Base-by-base conservation (phyloP, 164 flowering plant genomes). In the Vitis amurensis region DNA sequence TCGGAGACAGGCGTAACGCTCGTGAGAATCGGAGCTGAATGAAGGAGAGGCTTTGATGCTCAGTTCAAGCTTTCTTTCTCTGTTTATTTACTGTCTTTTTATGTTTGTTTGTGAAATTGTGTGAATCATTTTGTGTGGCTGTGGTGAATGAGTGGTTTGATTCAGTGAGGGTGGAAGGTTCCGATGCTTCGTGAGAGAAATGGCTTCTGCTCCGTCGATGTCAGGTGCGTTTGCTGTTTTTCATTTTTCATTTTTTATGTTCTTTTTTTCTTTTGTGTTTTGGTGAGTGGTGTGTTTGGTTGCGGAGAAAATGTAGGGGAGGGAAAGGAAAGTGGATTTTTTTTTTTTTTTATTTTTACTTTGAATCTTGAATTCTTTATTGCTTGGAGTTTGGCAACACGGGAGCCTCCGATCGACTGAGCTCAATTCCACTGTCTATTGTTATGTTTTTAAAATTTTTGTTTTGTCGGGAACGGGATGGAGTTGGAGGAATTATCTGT, bases 121-220 rank as follows among this genome's bases (percentile, higher is more conserved):
- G 23, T 50, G 62, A 30, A 49, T 16, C 17, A 11, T 0, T n/a
- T 5, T 7, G 47, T 61, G 52, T 37, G 44, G 14, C 9, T 68
- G 11, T 14, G 66, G 57, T 64, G 55, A 67, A 70, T 74, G 77
- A 68, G 64, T 19, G 59, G 64, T 50, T 66, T 55, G 69, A 74
- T 70, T 81, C 82, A 68, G 76, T 80, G 87, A 75, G 77, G 72
- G 74, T 84, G 57, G 61, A 73, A 68, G 75, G 68, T 50, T 81
- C 71, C 78, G 70, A 68, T 80, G 77, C 74, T 76, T 44, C 67
- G 50, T 67, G 51, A 8, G 62, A 70, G 61, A 68, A 68, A 89
- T 89, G 91, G 89, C 86, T 61, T 82, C 82, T 67, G 83, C 89
- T 77, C 70, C 89, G 67, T 83, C 86, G n/a, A 75, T 87, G 81